A percentile compares a stretch with the other conserved stretches of the same genome.
Conservation (phyloP, 805 yeast species). For the Candida tammaniensis region DNA sequence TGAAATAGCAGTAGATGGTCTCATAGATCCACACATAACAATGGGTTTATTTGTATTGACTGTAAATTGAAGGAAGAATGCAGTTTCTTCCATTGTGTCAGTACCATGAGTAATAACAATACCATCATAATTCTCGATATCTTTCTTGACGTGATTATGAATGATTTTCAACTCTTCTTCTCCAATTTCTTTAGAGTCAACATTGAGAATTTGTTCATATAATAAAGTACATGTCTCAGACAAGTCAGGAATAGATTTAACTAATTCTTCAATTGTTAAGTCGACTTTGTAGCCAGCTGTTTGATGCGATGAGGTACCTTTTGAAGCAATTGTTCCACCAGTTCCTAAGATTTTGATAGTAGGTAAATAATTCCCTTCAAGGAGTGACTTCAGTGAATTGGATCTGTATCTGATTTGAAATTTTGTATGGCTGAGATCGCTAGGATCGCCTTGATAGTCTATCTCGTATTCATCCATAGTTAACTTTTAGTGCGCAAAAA, state of each 20-base stretch:
- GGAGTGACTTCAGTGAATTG: constrained; percentile 25
- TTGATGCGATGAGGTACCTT: constrained; percentile 35
- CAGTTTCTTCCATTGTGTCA: constrained; percentile 66
- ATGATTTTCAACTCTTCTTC: constrained; percentile 44
- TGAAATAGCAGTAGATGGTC: constrained; percentile 68
- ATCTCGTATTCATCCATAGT: constrained; percentile 5
- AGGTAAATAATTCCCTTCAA: constrained; percentile 23
- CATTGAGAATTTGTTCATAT: constrained; percentile 60
- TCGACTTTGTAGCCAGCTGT: constrained; percentile 46
- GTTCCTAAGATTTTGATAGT: constrained; percentile 41
- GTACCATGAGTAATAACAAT: constrained; percentile 72
- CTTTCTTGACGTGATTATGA: constrained; percentile 44
- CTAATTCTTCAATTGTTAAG: constrained; percentile 45
- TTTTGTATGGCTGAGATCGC: constrained; percentile 28
- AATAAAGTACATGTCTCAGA: constrained; percentile 52
- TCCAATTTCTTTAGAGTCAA: constrained; percentile 59
- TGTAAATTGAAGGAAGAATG: constrained; percentile 57
- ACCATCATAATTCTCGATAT: constrained; percentile 49
- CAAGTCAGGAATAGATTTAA: constrained; percentile 55
- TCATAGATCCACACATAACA: constrained; percentile 71
- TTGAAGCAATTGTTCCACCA: constrained; percentile 47
- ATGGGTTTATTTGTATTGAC: constrained; percentile 48
- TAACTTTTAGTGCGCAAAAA: too few species aligned
- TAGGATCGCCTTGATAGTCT: constrained; percentile 12
- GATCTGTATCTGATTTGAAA: constrained; percentile 35